phyloP scores from a whole-genome alignment of 371 early-diverging fungal genomes.

The Apophysomyces variabilis region DNA sequence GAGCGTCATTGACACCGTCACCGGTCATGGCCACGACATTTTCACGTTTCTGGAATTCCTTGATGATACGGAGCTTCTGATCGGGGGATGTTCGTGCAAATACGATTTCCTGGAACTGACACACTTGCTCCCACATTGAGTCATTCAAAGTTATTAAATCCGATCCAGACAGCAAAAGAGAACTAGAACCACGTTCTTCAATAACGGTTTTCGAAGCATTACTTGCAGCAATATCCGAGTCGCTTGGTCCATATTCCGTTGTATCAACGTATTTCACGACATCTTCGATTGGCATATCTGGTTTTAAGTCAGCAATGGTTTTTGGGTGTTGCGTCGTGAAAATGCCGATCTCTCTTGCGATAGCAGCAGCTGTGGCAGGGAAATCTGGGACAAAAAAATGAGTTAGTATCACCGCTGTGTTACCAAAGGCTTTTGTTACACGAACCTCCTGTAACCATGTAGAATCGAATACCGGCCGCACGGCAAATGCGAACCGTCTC shows the following conservation, averaged over 20 bases:
- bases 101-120: conserved; percentile 74
- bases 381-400: conserved; percentile 38
- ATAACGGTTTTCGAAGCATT: conserved; percentile 10
- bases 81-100: conserved; percentile 88
- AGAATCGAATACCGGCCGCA: conserved; percentile 72
- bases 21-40: conserved; percentile 80
- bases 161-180: conserved; percentile 55
- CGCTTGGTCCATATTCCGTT: neutral
- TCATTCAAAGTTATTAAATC: conserved; percentile 57
- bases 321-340: conserved; percentile 49
- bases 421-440: neutral
- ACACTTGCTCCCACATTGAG: conserved; percentile 62
- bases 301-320: conserved; percentile 43
- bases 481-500: conserved; percentile 60
- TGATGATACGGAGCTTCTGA: conserved; percentile 81
- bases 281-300: conserved; percentile 17
- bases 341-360: conserved; percentile 73
- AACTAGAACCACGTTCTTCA: conserved; percentile 28
- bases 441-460: conserved; percentile 76
- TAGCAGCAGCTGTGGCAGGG: conserved; percentile 70
- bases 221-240: neutral
- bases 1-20: conserved; percentile 96
- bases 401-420: neutral
- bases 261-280: conserved; percentile 16
- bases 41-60: conserved; percentile 70